Conservation (phyloP, 768 basidiomycete species). For the Panus rudis region DNA sequence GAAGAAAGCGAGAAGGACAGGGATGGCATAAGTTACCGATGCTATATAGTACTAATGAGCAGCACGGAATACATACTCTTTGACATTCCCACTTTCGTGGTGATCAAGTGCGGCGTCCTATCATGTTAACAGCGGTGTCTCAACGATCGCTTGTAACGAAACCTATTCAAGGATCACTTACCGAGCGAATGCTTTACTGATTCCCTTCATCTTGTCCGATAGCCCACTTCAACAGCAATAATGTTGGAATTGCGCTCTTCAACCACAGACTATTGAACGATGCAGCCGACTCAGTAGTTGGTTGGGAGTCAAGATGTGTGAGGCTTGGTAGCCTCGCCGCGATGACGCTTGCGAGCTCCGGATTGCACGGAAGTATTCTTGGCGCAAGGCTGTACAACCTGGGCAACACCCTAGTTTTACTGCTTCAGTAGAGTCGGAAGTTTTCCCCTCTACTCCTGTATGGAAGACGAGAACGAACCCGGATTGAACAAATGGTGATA, state of each 20-base stretch:
- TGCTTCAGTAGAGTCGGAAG: no score
- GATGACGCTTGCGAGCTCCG: no score
- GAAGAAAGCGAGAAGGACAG: not conserved
- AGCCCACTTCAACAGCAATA: no score
- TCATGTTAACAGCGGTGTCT: not conserved
- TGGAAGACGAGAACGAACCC: no score
- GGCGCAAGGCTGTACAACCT: no score
- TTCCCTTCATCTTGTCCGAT: constrained; percentile 20
- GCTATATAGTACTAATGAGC: not conserved
- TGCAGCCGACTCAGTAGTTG: not conserved
- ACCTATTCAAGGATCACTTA: constrained; percentile 4
- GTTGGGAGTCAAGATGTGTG: not conserved
- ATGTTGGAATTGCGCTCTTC: not conserved
- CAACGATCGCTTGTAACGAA: not conserved
- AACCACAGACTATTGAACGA: not conserved
- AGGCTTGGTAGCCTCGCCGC: no score
- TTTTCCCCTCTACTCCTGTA: no score
- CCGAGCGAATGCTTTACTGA: constrained; percentile 24
- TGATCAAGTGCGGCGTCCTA: constrained; percentile 89
- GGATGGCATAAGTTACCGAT: no score
- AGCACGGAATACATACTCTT: constrained; percentile 57
- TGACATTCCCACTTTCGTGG: constrained; percentile 81
- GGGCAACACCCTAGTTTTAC: no score
- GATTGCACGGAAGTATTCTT: no score
- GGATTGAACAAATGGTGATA: no score